Base-by-base conservation (phyloP, 331 rosid genomes). In the Erythrophleum ivorense region DNA sequence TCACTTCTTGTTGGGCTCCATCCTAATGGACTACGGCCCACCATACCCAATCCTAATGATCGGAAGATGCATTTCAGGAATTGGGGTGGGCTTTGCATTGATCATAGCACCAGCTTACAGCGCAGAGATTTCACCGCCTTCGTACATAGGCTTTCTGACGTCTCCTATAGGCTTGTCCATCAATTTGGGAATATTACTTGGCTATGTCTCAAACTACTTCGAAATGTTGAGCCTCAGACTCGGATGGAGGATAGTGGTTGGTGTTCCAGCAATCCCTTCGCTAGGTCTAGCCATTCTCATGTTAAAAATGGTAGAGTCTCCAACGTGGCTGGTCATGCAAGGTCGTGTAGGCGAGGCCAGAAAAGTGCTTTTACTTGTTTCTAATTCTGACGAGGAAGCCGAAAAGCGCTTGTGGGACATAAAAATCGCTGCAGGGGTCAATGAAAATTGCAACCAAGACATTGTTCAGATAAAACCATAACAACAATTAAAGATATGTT, bases 251-350 rank as follows among this genome's bases (percentile, higher is more conserved):
- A 0, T 86, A 24, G 91, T 91, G 97, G 45, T 91, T 1, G 91
- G 90, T 15, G 5, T 90, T 65, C 90, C 94, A 13, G 89, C 87
- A 14, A 19, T 90, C 19, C 98, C 98, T 67, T 91, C 97, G 6
- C 21, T 94, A 18, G 81, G 24, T 2, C 54, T 92, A 10, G 81
- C 85, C 5, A 15, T 91, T n/a, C 86, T 90, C 6, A 80, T 91
- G 78, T 62, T 89, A 0, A 82, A 74, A 52, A 82, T 94, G 87
- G 91, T 92, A 12, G 75, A 91, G 97, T 95, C 97, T 0, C 98
- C 97, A 3, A 84, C 97, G 65, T 95, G 97, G 98, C 65, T 95
- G 14, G 88, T 88, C n/a, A 77, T 92, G 88, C 97, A 90, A 79
- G 97, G 98, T 11, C 86, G 92, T 5, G 11, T 94, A 2, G 88